Percentiles rank a stretch among this genome's conserved stretches.
Conservation (phyloP, 2,329 filamentous ascomycete genomes). For the Alternaria viburni region DNA sequence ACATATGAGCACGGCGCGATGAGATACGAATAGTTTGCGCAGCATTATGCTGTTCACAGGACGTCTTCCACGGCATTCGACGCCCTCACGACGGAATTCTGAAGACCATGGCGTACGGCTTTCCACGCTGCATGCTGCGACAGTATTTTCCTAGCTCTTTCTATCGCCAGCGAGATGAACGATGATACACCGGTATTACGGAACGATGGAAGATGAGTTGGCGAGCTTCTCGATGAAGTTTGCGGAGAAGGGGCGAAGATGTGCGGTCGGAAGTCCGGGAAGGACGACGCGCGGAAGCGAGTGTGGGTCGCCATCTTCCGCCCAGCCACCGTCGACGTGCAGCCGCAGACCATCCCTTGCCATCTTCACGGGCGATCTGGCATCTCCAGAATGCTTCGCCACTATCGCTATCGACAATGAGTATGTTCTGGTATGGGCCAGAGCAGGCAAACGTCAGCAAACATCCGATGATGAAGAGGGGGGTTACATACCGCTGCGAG, state of each 20-base stretch:
- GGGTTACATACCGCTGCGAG: neutral
- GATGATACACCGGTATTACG: neutral
- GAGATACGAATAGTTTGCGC: neutral
- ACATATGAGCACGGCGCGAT: neutral
- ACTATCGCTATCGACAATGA: rapidly evolving
- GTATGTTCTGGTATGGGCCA: neutral
- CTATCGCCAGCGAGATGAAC: neutral
- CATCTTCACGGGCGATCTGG: neutral
- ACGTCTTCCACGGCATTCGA: neutral
- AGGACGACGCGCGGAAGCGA: slow-evolving; percentile 2
- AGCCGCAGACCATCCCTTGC: neutral
- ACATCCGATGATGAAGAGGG: neutral
- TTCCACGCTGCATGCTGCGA: neutral
- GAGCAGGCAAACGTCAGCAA: neutral
- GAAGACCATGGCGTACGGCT: neutral
- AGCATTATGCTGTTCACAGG: neutral
- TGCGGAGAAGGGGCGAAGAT: neutral
- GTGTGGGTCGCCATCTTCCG: neutral
- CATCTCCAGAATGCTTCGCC: neutral
- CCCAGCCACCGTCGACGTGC: neutral
- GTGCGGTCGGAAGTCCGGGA: neutral
- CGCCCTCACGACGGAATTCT: neutral
- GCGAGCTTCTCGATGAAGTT: neutral
- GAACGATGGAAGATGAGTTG: neutral
- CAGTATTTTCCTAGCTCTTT: neutral